These are phyloP conservation scores for Neckera pumila DNA, from an alignment of 225 moss, liverwort and hornwort genomes.

Conservation along the genomic window DNA sequence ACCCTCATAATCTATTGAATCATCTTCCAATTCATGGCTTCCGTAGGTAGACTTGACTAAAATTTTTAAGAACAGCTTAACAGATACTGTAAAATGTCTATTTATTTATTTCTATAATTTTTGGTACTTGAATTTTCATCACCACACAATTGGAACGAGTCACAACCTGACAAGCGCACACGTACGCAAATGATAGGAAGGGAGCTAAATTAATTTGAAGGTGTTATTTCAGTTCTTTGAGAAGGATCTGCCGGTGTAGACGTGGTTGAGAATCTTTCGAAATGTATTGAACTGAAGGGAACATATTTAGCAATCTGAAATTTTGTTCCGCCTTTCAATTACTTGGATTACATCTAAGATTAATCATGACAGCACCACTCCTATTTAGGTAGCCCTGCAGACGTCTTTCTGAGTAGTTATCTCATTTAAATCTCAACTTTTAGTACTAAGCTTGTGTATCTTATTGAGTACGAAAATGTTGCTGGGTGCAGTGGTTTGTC, in stretches of 20 bases:
- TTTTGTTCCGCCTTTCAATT: background rate
- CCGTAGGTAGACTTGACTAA: background rate
- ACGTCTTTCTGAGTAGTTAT: background rate
- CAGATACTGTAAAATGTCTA: background rate
- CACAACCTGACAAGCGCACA: background rate
- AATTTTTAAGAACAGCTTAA: background rate
- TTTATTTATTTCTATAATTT: background rate
- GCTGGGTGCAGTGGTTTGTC: constrained; percentile 73
- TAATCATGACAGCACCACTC: background rate
- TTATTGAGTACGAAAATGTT: background rate
- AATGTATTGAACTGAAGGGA: background rate
- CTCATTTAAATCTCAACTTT: background rate
- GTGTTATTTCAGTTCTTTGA: background rate
- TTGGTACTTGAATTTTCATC: background rate
- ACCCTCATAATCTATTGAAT: background rate
- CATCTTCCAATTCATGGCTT: background rate
- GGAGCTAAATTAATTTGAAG: background rate
- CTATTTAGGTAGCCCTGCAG: background rate
- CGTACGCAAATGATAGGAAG: background rate
- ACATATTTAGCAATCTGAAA: background rate
- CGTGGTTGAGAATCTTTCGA: background rate
- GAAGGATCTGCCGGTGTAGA: background rate
- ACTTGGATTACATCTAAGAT: background rate
- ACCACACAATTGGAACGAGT: background rate
- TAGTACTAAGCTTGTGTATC: background rate